phyloP scores from a whole-genome alignment of 352 stramenopile species.

The Globisporangium parvum region DNA sequence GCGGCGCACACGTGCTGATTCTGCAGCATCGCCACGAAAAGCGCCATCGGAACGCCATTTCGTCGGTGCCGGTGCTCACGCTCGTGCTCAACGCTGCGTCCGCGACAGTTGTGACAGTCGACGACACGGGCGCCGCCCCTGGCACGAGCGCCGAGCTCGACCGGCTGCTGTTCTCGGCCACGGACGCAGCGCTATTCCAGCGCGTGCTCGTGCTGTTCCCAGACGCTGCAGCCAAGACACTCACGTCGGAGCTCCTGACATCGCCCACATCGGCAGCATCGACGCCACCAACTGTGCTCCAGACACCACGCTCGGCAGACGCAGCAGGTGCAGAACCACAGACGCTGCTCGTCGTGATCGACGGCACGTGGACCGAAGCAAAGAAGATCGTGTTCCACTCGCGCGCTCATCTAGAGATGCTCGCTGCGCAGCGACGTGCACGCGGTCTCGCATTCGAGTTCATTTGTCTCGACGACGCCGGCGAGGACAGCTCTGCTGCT shows the following conservation, averaged over 20 bases:
- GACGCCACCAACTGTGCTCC: no score
- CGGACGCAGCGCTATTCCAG: slow-evolving; percentile 14
- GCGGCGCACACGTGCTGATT: slow-evolving; percentile 42
- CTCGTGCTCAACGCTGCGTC: slow-evolving; percentile 31
- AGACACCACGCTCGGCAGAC: background rate
- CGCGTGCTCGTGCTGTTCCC: slow-evolving; percentile 37
- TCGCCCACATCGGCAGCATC: background rate
- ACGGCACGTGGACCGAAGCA: slow-evolving; percentile 78
- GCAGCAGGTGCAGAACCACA: background rate
- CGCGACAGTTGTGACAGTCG: slow-evolving; percentile 38
- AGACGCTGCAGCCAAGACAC: slow-evolving; percentile 26
- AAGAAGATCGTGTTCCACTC: slow-evolving; percentile 71
- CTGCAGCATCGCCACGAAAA: slow-evolving; percentile 61
- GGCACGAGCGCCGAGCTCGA: slow-evolving; percentile 23
- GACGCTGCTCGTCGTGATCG: slow-evolving; percentile 53
- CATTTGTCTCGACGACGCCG: slow-evolving; percentile 32
- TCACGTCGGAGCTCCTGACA: slow-evolving; percentile 11
- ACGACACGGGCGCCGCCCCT: slow-evolving; percentile 17
- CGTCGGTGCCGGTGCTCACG: slow-evolving; percentile 57
- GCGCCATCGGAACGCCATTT: slow-evolving; percentile 46
- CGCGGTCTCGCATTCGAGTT: slow-evolving; percentile 33
- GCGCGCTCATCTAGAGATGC: slow-evolving; percentile 26
- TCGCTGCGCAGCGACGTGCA: slow-evolving; percentile 19
- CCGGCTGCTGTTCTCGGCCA: slow-evolving; percentile 21
- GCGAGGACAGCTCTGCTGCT: background rate